Evolutionary conservation across 164 flowering plant genomes (phyloP), one percentile per base, ranked within the genome.

Genomic region (Kalanchoe fedtschenkoi): DNA sequence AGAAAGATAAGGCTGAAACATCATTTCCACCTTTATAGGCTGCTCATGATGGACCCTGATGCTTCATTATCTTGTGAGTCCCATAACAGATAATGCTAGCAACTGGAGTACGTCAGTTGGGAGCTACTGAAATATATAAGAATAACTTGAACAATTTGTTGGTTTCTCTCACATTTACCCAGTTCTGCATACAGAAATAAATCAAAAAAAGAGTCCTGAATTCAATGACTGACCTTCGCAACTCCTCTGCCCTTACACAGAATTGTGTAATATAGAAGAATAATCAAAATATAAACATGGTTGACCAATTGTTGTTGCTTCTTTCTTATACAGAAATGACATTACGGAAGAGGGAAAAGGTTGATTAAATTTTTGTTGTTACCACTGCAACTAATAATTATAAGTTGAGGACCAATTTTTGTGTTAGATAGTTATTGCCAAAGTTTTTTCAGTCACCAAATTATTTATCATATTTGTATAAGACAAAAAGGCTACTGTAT

Each of bases 1-100:
- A 74, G 69, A 74, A 72, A 75, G 68, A 58, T 76, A 68, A 74
- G 74, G 73, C 64, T 74, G 70, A 66, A 78, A 67, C 77, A 78
- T 63, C 79, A 80, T 80, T 70, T 63, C 80, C 78, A 74, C 80
- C 74, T 73, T 71, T 64, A 62, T 51, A 26, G 16, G 4, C 21
- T 24, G 32, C 54, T 47, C 22, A 47, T 4, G n/a, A n/a, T 47
- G 29, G 8, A 3, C 15, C 32, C 39, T 37, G 39, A 37, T 8
- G 13, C 32, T 26, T 13, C 56, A 51, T n/a, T n/a, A n/a, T n/a
- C n/a, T n/a, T n/a, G n/a, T n/a, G n/a, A n/a, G n/a, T n/a, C 4
- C 32, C 32, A 24, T 51, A 32, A 26, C 26, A 30, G 21, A 11
- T 17, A 51, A 26, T 16, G 26, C 10, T 47, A 24, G 32, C 14